Evolutionary conservation across 2,329 filamentous ascomycete genomes (phyloP).

Genomic region (Aspergillus tanneri): DNA sequence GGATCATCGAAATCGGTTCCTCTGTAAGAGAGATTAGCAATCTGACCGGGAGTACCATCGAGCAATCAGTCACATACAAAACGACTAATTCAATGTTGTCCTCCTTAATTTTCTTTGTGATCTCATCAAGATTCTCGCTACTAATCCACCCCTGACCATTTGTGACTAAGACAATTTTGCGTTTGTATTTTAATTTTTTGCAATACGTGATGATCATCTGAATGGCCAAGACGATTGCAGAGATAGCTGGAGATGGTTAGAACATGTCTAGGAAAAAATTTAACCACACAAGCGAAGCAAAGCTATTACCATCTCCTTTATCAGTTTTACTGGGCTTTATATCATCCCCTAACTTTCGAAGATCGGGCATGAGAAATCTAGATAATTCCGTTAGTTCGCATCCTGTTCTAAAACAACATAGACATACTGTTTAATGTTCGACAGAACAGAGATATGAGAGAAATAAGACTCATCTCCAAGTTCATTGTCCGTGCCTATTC

Average conservation of each 20-base stretch:
- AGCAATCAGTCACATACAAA: constrained; percentile 57
- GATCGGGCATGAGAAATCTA: constrained; percentile 64
- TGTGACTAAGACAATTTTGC: constrained; percentile 81
- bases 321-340: constrained; percentile 68
- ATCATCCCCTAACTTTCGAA: constrained; percentile 62
- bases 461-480: constrained; percentile 70
- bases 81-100: constrained; percentile 75
- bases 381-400: neutral
- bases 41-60: neutral
- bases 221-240: constrained; percentile 79
- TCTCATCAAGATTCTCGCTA: constrained; percentile 66
- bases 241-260: constrained; percentile 56
- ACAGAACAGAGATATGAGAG: constrained; percentile 74
- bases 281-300: neutral
- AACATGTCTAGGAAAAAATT: neutral
- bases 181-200: constrained; percentile 76
- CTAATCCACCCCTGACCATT: constrained; percentile 75
- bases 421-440: constrained; percentile 62
- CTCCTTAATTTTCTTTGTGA: constrained; percentile 71
- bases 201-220: constrained; percentile 80
- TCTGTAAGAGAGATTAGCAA: constrained; percentile 48
- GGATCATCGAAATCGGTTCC: constrained; percentile 92
- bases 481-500: constrained; percentile 63
- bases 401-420: neutral
- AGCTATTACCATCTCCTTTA: constrained; percentile 65